These are phyloP conservation scores for Diutina ranongensis DNA, from an alignment of 1,139 yeast species.

Conservation along the genomic window DNA sequence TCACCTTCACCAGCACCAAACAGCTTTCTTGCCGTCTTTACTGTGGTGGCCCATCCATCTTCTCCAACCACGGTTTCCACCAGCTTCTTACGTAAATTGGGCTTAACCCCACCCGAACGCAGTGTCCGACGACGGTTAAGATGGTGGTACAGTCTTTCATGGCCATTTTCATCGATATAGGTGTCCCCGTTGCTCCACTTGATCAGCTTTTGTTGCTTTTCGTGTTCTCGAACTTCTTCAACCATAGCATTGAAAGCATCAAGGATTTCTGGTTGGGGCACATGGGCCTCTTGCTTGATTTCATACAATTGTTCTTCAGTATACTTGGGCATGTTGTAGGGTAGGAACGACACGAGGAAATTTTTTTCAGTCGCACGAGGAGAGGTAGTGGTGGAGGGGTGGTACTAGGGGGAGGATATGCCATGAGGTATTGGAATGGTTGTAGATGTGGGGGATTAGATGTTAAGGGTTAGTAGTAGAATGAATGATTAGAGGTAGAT, in stretches of 20 bases:
- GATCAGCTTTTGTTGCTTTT: constrained; percentile 18
- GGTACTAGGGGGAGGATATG: neutral
- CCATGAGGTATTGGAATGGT: too few relatives aligned
- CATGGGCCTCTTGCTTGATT: constrained; percentile 42
- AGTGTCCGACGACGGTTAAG: constrained; percentile 54
- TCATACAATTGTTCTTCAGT: constrained; percentile 59
- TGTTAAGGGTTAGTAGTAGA: too few relatives aligned
- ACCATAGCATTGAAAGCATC: constrained; percentile 54
- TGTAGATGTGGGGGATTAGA: neutral
- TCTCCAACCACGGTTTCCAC: constrained; percentile 52
- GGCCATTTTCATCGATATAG: constrained; percentile 36
- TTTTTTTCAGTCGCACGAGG: constrained; percentile 6
- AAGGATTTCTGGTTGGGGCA: constrained; percentile 52
- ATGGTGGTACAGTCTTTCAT: constrained; percentile 36
- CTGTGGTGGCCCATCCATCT: constrained; percentile 74
- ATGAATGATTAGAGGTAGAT: too few relatives aligned
- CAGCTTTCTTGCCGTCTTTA: constrained; percentile 29
- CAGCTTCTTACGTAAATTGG: constrained; percentile 44
- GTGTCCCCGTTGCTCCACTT: constrained; percentile 35
- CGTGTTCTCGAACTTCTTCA: constrained; percentile 46
- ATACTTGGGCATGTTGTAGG: constrained; percentile 30
- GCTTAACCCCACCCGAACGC: constrained; percentile 32
- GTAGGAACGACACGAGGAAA: neutral
- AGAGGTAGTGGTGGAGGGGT: neutral
- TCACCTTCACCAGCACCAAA: constrained; percentile 34